Base-by-base conservation (phyloP, 495 filamentous ascomycete species). In the Penicillium coffeae region DNA sequence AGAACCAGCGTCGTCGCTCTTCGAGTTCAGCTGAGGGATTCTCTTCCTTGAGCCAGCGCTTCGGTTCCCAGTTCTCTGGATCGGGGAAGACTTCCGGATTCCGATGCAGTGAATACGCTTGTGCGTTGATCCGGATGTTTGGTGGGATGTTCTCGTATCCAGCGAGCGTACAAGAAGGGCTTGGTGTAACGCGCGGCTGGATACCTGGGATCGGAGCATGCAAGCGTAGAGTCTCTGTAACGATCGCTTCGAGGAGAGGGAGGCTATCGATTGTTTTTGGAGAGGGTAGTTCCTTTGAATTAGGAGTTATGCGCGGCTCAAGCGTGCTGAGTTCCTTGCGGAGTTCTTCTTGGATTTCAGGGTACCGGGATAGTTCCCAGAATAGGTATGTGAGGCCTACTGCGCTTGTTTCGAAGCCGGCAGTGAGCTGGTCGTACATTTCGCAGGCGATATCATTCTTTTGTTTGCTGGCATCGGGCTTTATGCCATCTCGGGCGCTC, bases 321-420 rank as follows among this genome's bases (percentile, higher is more conserved):
- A 89, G 71, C 18, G 72, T 75, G 0, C 75, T 59, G 9, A 93
- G 73, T 58, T 91, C 87, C 2, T 65, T 47, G 5, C 80, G 78
- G 0, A 93, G 79, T 16, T 66, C 59, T 3, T 58, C 49, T 58
- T 90, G 87, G 7, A 87, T 56, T 0, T 71, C 54, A 0, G 71
- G 70, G 36, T 79, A 69, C 35, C 66, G 71, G 2, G 82, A 87
- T 12, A 93, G 71, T 51, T 88, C 76, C 73, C 83, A 85, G 21
- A 82, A 66, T 0, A 87, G 56, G 50, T 90, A 94, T 2, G 85
- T 87, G 8, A 94, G 70, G 0, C 80, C 78, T 9, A 91, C 81
- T 19, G 82, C 86, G 13, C 82, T 81, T 0, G 87, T 91, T 60
- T 93, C 89, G 55, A 89, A 87, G 13, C 88, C 88, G 0, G 88